phyloP scores from a whole-genome alignment of 768 basidiomycete species.

The Lyophyllum shimeji region DNA sequence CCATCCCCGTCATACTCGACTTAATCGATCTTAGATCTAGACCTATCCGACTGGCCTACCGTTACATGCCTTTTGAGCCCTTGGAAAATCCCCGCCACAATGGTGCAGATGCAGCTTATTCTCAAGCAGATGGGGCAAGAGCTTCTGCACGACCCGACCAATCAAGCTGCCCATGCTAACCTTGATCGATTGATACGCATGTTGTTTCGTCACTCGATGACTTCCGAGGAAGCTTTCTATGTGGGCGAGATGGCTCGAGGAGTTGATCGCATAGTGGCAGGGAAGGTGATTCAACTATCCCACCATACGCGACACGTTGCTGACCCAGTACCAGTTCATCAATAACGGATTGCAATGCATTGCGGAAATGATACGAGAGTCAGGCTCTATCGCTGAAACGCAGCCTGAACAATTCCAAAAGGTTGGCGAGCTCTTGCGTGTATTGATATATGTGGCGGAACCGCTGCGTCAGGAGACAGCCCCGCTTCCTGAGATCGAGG shows the following conservation, averaged over 20 bases:
- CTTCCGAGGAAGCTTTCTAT: conserved; percentile 78
- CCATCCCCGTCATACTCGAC: not conserved
- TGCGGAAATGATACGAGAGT: conserved; percentile 47
- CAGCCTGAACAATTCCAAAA: conserved; percentile 43
- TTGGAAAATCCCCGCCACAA: conserved; percentile 82
- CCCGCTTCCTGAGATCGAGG: conserved; percentile 49
- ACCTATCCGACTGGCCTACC: conserved; percentile 57
- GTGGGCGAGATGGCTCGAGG: conserved; percentile 81
- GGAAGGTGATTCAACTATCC: conserved; percentile 48
- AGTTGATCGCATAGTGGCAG: conserved; percentile 62
- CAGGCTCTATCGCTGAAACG: conserved; percentile 25
- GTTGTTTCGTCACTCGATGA: conserved; percentile 72
- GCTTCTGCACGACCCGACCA: conserved; percentile 56
- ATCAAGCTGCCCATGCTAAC: conserved; percentile 54
- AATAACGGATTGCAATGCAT: conserved; percentile 73
- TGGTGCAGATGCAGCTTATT: conserved; percentile 75
- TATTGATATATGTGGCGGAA: conserved; percentile 67
- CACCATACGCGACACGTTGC: not conserved
- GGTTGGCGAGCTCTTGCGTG: conserved; percentile 67
- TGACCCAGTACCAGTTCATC: conserved; percentile 51
- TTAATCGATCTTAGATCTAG: conserved; percentile 34
- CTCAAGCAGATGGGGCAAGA: conserved; percentile 73
- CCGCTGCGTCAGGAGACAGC: conserved; percentile 52
- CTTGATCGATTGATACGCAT: conserved; percentile 66
- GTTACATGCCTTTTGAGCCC: conserved; percentile 72